Evolutionary conservation across 345 rosid species (phyloP).

Genomic region (Acer yangbiense): DNA sequence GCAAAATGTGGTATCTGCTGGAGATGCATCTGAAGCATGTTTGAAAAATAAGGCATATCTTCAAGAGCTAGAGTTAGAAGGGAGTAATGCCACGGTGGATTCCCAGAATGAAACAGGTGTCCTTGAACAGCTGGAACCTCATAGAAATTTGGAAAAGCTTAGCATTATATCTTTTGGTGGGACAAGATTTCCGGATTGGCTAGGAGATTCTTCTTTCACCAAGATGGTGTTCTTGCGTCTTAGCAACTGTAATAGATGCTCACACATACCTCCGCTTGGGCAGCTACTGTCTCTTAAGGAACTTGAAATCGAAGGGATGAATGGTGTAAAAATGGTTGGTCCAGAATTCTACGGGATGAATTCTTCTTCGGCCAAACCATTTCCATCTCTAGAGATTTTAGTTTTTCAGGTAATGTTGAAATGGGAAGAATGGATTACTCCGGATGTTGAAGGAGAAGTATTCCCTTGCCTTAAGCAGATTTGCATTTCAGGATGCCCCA

Average conservation of each 20-base stretch:
- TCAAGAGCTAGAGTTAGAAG: constrained; percentile 15
- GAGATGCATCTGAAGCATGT: constrained; percentile 21
- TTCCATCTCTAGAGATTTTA: constrained; percentile 27
- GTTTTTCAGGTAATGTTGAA: constrained; percentile 18
- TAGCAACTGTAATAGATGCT: no score
- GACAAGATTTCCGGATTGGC: no score
- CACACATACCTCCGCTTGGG: no score
- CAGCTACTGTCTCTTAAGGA: no score
- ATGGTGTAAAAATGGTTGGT: constrained; percentile 17
- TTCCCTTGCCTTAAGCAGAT: constrained; percentile 34
- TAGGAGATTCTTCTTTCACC: no score
- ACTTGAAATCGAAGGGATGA: constrained; percentile 16
- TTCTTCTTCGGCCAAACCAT: constrained; percentile 5
- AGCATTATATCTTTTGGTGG: no score
- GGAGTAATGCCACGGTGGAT: constrained; percentile 10
- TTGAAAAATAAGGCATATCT: constrained; percentile 21
- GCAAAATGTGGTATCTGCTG: constrained; percentile 22
- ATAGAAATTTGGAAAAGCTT: no score
- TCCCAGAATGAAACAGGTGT: not conserved
- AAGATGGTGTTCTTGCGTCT: no score
- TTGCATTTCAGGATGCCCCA: constrained; percentile 21
- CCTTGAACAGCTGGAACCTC: no score
- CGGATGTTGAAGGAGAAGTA: not conserved
- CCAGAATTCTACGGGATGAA: constrained; percentile 26
- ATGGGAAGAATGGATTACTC: constrained; percentile 31